Conservation (phyloP, 73 alveolate species). For the Tetrahymena elliotti region DNA sequence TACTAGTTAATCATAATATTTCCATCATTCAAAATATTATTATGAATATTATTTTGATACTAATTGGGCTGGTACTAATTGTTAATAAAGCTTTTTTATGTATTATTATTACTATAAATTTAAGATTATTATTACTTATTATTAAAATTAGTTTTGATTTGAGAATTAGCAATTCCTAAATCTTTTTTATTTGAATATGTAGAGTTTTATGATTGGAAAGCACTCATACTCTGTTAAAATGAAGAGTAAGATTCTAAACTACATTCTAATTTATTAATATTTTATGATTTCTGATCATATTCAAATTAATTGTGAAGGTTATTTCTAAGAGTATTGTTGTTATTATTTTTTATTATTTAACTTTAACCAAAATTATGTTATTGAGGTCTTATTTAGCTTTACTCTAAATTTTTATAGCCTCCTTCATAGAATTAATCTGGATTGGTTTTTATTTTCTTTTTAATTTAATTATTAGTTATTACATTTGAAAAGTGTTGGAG, state of each 20-base stretch:
- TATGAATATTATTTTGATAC: background rate
- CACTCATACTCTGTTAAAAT: background rate
- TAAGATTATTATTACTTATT: background rate
- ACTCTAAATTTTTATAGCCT: background rate
- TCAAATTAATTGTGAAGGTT: background rate
- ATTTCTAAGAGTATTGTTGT: no score
- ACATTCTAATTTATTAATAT: background rate
- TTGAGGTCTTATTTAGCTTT: background rate
- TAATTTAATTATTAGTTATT: background rate
- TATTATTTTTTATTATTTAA: no score
- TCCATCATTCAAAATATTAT: background rate
- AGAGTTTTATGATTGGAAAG: background rate
- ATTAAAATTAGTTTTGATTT: no score
- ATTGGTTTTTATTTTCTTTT: background rate
- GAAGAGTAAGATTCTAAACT: background rate
- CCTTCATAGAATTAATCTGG: background rate
- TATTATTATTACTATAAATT: no score
- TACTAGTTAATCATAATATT: background rate
- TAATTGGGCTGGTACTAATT: background rate
- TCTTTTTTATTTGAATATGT: background rate
- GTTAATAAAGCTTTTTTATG: no score
- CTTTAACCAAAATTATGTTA: no score
- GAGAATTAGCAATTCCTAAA: background rate
- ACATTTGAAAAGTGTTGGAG: background rate
- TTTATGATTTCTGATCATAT: background rate